Evolutionary conservation across 148 eudicot genomes (phyloP).

Genomic region (Salicornia ramosissima): DNA sequence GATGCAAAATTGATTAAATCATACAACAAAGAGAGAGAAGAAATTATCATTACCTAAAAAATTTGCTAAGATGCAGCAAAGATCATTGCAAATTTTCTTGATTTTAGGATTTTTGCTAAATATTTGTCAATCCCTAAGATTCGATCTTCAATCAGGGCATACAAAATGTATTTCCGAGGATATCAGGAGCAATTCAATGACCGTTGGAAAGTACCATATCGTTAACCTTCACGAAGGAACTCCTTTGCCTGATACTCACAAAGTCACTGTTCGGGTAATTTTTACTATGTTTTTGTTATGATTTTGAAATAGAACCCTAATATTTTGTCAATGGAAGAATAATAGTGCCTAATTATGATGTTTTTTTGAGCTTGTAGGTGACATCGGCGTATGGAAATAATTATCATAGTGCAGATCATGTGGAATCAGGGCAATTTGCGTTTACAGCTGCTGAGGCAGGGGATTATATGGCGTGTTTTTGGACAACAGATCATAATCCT

Average conservation of each 20-base stretch:
- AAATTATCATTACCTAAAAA: neutral
- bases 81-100: slow-evolving; percentile 24
- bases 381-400: slow-evolving; percentile 60
- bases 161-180: slow-evolving; percentile 94
- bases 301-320: neutral
- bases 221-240: slow-evolving; percentile 57
- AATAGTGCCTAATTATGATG: neutral
- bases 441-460: slow-evolving; percentile 79
- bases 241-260: slow-evolving; percentile 71
- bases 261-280: slow-evolving; percentile 62
- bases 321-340: neutral
- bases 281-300: neutral
- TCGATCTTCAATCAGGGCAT: slow-evolving; percentile 79
- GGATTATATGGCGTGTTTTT: slow-evolving; percentile 85
- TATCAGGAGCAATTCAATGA: slow-evolving; percentile 70
- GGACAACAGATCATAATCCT: slow-evolving; percentile 60
- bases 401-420: slow-evolving; percentile 62
- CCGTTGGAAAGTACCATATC: slow-evolving; percentile 75
- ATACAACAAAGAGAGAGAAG: neutral
- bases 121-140: slow-evolving; percentile 47
- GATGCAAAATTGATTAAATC: neutral
- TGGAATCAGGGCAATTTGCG: slow-evolving; percentile 69
- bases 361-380: slow-evolving; percentile 38
- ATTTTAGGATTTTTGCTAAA: slow-evolving; percentile 41
- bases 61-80: neutral